These are phyloP conservation scores for Hondaea fermentalgiana DNA, from an alignment of 108 stramenopile genomes.

Conservation along the genomic window DNA sequence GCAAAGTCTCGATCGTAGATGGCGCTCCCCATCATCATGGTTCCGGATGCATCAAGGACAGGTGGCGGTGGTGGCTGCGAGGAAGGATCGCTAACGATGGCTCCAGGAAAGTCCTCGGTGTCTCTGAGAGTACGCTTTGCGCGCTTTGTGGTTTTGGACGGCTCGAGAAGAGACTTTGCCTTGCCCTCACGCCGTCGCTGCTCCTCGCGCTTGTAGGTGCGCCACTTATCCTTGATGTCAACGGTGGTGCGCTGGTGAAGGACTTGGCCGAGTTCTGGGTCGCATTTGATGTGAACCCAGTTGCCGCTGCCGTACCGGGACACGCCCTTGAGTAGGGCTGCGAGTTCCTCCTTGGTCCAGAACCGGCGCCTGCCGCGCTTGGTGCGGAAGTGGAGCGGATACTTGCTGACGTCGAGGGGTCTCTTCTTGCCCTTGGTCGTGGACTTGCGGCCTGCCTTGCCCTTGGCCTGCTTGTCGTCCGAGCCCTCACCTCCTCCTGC, in stretches of 20 bases:
- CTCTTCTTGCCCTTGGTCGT: neutral
- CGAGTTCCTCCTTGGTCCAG: neutral
- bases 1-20: neutral
- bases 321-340: neutral
- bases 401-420: neutral
- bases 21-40: neutral
- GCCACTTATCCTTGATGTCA: constrained; percentile 24
- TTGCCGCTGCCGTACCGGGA: neutral
- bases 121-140: neutral
- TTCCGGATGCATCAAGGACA: neutral
- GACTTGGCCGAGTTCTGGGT: neutral
- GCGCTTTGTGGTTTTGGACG: neutral
- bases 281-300: constrained; percentile 9
- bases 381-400: neutral
- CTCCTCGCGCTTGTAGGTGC: neutral
- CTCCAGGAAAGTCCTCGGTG: neutral
- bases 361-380: neutral
- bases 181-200: neutral
- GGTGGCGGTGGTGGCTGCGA: neutral
- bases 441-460: neutral
- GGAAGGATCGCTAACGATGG: neutral
- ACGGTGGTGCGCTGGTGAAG: constrained; percentile 1
- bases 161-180: neutral
- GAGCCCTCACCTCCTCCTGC: too few relatives aligned
- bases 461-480: neutral